phyloP scores from a whole-genome alignment of 139 green algal genomes.

The Yamagishiella unicocca region DNA sequence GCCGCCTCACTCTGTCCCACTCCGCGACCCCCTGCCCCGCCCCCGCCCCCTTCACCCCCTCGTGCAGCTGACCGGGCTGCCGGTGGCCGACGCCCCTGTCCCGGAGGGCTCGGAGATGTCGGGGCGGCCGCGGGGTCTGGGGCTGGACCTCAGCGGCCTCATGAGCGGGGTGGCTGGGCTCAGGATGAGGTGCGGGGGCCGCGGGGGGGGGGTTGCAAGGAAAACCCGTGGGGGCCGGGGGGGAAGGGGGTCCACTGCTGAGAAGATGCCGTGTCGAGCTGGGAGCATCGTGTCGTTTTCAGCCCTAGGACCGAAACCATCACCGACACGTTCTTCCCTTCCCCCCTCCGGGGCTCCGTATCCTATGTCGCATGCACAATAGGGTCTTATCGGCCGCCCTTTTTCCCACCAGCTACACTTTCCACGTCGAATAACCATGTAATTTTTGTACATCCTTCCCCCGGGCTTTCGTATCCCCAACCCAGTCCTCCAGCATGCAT shows the following conservation, averaged over 20 bases:
- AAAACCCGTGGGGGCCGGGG: too few relatives aligned
- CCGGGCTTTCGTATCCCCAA: too few relatives aligned
- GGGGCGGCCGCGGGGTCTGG: neutral
- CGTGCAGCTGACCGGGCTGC: slow-evolving; percentile 8
- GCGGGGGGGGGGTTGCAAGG: too few relatives aligned
- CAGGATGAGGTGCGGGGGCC: neutral
- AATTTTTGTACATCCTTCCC: neutral
- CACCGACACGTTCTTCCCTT: neutral
- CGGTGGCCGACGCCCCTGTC: neutral
- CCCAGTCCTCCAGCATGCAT: too few relatives aligned
- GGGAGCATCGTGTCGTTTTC: too few relatives aligned
- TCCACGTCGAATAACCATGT: too few relatives aligned
- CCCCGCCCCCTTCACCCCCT: too few relatives aligned
- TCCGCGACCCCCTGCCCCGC: too few relatives aligned
- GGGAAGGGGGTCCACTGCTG: too few relatives aligned
- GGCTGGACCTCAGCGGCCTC: neutral
- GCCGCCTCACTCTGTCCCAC: too few relatives aligned
- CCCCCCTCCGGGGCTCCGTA: neutral
- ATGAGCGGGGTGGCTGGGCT: slow-evolving; percentile 6
- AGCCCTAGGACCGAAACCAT: too few relatives aligned
- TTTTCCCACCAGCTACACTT: neutral
- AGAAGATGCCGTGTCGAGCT: too few relatives aligned
- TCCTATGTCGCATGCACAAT: neutral
- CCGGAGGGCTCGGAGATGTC: neutral
- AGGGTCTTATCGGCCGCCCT: neutral